Conservation (phyloP, 306 rosid genomes). For the Ammopiptanthus mongolicus region DNA sequence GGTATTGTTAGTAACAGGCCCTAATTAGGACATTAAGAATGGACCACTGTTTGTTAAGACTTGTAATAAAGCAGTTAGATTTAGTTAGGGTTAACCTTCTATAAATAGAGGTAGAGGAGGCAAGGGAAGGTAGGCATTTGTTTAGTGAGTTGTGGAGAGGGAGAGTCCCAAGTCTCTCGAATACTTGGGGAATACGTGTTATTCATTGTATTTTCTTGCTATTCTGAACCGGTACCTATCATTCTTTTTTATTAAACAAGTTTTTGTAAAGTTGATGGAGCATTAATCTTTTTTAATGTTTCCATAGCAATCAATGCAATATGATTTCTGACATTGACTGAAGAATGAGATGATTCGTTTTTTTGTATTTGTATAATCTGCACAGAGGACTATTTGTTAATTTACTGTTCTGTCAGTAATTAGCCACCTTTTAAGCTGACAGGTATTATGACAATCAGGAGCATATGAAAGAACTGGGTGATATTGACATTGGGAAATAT, state of each 20-base stretch:
- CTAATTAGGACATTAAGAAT: no score
- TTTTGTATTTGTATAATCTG: background rate
- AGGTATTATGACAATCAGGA: slow-evolving; percentile 95
- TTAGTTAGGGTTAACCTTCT: no score
- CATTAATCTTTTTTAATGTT: background rate
- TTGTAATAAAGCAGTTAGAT: no score
- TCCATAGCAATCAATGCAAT: background rate
- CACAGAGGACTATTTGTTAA: background rate
- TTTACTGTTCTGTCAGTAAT: slow-evolving; percentile 36
- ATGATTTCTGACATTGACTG: slow-evolving; percentile 2
- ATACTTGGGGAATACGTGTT: no score
- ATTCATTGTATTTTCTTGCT: no score
- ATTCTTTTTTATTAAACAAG: background rate
- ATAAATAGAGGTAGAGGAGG: no score
- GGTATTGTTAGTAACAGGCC: no score
- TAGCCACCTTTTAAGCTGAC: slow-evolving; percentile 43
- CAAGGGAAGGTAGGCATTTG: no score
- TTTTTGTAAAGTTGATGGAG: background rate
- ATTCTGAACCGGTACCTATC: no score
- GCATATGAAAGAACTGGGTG: slow-evolving; percentile 87
- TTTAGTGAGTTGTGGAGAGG: no score
- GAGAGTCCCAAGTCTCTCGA: no score
- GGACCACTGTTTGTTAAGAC: no score
- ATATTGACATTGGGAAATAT: slow-evolving; percentile 81
- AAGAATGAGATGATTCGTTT: slow-evolving; percentile 13